A percentile compares a stretch with the other conserved stretches of the same genome.
Conservation (phyloP, 2,329 filamentous ascomycete species). For the Sporothrix dimorphospora region DNA sequence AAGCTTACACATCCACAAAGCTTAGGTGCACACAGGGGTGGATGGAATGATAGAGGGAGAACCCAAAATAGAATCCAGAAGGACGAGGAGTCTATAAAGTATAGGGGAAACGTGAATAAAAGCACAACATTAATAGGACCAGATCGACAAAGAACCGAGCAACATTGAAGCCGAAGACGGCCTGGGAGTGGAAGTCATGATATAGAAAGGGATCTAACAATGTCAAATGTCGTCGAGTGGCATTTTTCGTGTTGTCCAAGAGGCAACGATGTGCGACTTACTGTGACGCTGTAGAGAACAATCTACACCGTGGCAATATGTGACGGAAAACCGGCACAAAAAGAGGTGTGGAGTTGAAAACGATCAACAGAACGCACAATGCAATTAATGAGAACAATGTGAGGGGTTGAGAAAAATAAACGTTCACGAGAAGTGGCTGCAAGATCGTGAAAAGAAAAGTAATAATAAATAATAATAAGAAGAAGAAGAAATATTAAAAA, state of each 20-base stretch:
- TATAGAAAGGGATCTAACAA: background rate
- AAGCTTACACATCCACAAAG: conserved; percentile 1
- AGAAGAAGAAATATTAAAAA: too few species aligned
- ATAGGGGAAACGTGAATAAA: background rate
- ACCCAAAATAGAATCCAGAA: background rate
- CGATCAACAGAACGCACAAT: background rate
- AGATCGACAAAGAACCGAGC: background rate
- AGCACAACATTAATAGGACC: background rate
- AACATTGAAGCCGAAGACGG: background rate
- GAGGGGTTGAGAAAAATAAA: background rate
- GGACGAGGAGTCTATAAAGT: too few species aligned
- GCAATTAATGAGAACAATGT: background rate
- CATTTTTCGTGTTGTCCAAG: background rate
- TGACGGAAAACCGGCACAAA: conserved; percentile 16
- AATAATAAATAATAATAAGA: background rate
- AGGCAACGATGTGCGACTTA: background rate
- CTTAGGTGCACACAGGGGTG: background rate
- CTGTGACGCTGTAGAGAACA: background rate
- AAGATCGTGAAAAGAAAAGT: background rate
- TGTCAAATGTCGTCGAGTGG: background rate
- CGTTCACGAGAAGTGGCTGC: background rate
- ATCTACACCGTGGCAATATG: background rate
- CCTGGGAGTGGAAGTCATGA: background rate
- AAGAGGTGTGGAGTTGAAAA: background rate
- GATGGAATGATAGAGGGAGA: background rate